Evolutionary conservation across 2,329 filamentous ascomycete genomes (phyloP), one percentile per base, ranked within the genome.

Genomic region (Epichloe sibirici): DNA sequence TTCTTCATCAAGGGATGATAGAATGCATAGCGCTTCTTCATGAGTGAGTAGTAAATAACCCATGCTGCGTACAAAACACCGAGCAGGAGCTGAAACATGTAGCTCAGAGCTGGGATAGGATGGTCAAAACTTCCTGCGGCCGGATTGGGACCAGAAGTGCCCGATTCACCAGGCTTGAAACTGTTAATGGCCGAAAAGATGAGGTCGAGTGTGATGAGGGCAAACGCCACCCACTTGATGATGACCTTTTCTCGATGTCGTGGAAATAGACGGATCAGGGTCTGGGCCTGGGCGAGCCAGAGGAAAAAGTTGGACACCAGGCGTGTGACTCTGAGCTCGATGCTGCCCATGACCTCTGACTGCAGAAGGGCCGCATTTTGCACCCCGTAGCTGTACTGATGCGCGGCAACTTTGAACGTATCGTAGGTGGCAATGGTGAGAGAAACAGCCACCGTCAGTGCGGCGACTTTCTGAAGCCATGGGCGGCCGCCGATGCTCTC

Each of bases 161-260:
- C 48, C 17, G 53, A 44, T 40, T 51, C 75, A 34, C 71, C 74
- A 23, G 69, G 81, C 50, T 74, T 65, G 63, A 97, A 97, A 62
- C 87, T 93, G 73, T 96, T 94, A 54, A 97, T 78, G 47, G 86
- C 89, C 63, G 86, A 90, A 67, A 98, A 98, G 11, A 90, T 82
- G 44, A 91, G 84, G 65, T 97, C 91, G 55, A 96, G 77, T 0
- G 89, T 81, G 62, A 98, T 96, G 53, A 98, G 79, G 3, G 86
- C 90, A 65, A 97, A 96, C 1, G 91, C 93, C 15, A 91, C 89
- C 91, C 91, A 98, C 71, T 97, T 97, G 71, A 98, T 98, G 59
- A 97, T 88, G 50, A 97, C 84, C 71, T 97, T 97, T 70, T 98
- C 93, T 63, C 94, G 88, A 64, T 97, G 91, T 37, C 93, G 88